Base-by-base conservation (phyloP, 2,329 filamentous ascomycete species). In the Ophiosphaerella korrae region DNA sequence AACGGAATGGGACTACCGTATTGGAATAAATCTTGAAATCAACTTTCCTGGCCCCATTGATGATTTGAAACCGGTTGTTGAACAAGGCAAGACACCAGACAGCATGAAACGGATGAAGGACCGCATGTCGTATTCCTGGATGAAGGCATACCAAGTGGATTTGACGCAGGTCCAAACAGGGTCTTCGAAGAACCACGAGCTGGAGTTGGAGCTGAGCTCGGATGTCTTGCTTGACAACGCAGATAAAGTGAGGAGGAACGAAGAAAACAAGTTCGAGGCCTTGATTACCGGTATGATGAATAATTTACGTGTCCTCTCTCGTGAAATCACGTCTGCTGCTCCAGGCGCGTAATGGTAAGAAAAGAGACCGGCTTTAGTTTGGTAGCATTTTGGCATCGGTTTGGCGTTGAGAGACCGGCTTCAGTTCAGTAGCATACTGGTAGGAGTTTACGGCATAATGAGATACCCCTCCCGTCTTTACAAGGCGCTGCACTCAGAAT, bases 11-110 rank as follows among this genome's bases (percentile, higher is more conserved):
- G 94, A 99, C 74, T 96, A 92, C 75, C 89, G 94, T 9, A 87
- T 99, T 61, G 96, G 91, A 64, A 86, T 99, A 67, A 97, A 96
- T 68, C 82, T 99, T 2, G 95, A 99, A 84, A 92, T 95, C 84
- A 83, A 88, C 46, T 96, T 87, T 78, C 69, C 75, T 3, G 90
- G 92, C 21, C 79, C 84, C 1, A 66, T 89, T 0, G 79, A 85
- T 7, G 76, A 78, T 18, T 73, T 86, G 2, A 70, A 76, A 0
- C 73, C 79, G 3, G 64, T 71, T 11, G 64, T 71, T 7, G 78
- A 80, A 21, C 60, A 64, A 8, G 77, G 76, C 3, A 71, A 76
- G 73, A 38, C 75, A 63, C 12, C 69, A 55, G 40, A 68, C 37
- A 52, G 68, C 54, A 56, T 70, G 6, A 87, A 90, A 64, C 85